These are phyloP conservation scores for Chaetomium sp. DNA, from an alignment of 2,329 filamentous ascomycete genomes.

Conservation along the genomic window DNA sequence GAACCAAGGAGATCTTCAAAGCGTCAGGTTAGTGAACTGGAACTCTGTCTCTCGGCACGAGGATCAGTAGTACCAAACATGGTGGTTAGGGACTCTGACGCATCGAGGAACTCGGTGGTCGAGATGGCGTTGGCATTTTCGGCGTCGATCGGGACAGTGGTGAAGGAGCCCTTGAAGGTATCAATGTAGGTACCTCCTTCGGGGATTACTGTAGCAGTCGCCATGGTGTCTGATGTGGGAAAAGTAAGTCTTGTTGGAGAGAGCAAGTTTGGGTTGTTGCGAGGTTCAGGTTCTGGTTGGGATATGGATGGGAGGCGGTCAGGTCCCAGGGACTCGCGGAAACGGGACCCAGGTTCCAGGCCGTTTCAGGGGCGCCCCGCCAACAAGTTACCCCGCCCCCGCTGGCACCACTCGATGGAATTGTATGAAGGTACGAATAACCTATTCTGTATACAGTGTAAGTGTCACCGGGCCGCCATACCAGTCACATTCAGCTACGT, in stretches of 20 bases:
- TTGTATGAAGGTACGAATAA: too few species aligned
- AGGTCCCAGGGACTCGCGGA: constrained; percentile 2
- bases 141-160: constrained; percentile 74
- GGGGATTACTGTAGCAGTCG: constrained; percentile 52
- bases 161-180: constrained; percentile 80
- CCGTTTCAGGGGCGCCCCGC: background rate
- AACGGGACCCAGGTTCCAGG: background rate
- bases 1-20: constrained; percentile 62
- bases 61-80: constrained; percentile 70
- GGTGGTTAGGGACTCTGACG: constrained; percentile 80
- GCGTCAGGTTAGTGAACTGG: constrained; percentile 15
- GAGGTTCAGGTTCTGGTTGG: constrained; percentile 2
- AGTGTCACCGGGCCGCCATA: background rate
- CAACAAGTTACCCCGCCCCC: background rate
- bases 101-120: constrained; percentile 88
- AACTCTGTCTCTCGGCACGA: background rate
- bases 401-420: constrained; percentile 3
- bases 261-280: constrained; percentile 4
- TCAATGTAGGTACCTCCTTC: constrained; percentile 80
- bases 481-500: background rate
- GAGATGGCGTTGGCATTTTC: constrained; percentile 75
- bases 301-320: constrained; percentile 16
- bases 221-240: constrained; percentile 48
- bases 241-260: constrained; percentile 2
- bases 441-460: background rate